Evolutionary conservation across 768 basidiomycete genomes (phyloP), one percentile per base, ranked within the genome.

Genomic region (Naematelia encephala): DNA sequence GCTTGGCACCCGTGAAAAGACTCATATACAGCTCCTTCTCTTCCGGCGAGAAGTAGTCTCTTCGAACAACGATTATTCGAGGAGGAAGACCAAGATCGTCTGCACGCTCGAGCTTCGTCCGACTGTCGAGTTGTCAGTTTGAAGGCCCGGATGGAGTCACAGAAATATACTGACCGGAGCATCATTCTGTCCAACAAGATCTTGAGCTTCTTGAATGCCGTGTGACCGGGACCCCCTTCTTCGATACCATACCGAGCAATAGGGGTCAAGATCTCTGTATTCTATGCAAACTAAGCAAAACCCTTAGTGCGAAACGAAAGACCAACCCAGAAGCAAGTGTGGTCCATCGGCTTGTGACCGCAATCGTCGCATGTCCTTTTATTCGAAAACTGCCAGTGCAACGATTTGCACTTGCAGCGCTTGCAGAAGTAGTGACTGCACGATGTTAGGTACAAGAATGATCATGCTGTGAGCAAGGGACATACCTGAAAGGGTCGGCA

Each of bases 11-110:
- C 3, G 89, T 87, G 80, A 93, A 98, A 25, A 99, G 79, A 1
- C 89, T 91, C 29, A 86, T 82, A 74, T 94, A 96, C 3, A 97
- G 80, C 68, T 99, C 96, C 74, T 92, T 97, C 79, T 99, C 96
- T 77, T 96, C 93, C 0, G 90, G 88, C 63, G 90, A 92, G 81
- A 98, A 98, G 77, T 87, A 89, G 75, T 98, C 94, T 51, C 86
- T 81, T 45, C 91, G 84, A 57, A 99, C 86, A 49, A 89, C 82
- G 21, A 99, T 88, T 0, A 86, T 92, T 39, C 96, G 83, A 5
- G 96, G 96, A 5, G 96, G 96, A 19, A 98, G 79, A 4, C 91
- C 96, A 22, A 99, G 84, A 74, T 99, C 96, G 71, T 99, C 96
- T 1, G 94, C 94, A 56, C 88, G 84, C 84, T 99, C 89, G 46